phyloP scores from a whole-genome alignment of 805 yeast species.

The Pichia cabralensis region DNA sequence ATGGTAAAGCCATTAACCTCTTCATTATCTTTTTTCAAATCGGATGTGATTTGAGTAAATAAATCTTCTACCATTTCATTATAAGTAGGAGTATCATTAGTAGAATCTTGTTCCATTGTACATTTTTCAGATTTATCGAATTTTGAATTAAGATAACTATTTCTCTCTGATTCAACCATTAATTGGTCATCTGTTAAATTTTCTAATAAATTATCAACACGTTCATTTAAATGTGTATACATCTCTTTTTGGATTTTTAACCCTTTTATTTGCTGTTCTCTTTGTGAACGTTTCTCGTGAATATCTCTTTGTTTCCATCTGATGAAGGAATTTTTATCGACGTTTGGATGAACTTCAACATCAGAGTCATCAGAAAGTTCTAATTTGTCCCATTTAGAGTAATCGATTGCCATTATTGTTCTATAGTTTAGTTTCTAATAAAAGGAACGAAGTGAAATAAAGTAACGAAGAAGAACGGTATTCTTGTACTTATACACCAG shows the following conservation, averaged over 20 bases:
- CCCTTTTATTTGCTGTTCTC: slow-evolving; percentile 68
- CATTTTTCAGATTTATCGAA: slow-evolving; percentile 56
- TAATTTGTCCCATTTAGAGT: slow-evolving; percentile 95
- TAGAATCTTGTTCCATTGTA: slow-evolving; percentile 20
- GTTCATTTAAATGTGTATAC: slow-evolving; percentile 62
- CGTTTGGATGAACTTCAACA: slow-evolving; percentile 95
- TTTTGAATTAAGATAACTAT: slow-evolving; percentile 34
- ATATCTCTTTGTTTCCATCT: slow-evolving; percentile 96
- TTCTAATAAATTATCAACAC: slow-evolving; percentile 57
- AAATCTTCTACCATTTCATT: slow-evolving; percentile 91
- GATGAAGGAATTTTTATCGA: slow-evolving; percentile 85
- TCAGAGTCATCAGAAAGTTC: slow-evolving; percentile 96
- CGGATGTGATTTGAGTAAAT: slow-evolving; percentile 63
- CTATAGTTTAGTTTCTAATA: too few relatives aligned
- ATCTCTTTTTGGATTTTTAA: slow-evolving; percentile 70
- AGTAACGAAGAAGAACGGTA: too few relatives aligned
- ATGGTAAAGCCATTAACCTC: slow-evolving; percentile 31
- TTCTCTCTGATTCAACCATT: slow-evolving; percentile 23
- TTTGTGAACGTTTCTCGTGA: slow-evolving; percentile 80
- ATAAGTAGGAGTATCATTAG: slow-evolving; percentile 46
- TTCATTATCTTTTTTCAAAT: slow-evolving; percentile 39
- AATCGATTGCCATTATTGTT: slow-evolving; percentile 54
- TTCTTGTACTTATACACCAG: too few relatives aligned
- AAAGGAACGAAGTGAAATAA: too few relatives aligned
- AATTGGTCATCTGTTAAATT: slow-evolving; percentile 33